Evolutionary conservation across 257 asterid genomes (phyloP).

Genomic region (Penstemon davidsonii): DNA sequence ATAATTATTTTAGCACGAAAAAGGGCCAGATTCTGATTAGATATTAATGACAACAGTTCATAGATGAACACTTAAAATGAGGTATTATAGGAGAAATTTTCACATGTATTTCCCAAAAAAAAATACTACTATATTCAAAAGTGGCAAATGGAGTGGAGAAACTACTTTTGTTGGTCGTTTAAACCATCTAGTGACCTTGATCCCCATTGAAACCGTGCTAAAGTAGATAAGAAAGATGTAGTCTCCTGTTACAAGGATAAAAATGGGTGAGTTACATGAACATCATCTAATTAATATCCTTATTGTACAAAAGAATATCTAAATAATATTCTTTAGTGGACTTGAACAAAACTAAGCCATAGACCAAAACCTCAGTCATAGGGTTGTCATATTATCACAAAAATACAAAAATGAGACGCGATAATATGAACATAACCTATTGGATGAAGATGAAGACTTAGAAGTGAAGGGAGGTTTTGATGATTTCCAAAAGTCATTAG

Average conservation of each 20-base stretch:
- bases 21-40: background rate
- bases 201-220: constrained; percentile 81
- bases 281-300: constrained; percentile 8
- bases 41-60: no score
- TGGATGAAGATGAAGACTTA: no score
- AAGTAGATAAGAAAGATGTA: constrained; percentile 59
- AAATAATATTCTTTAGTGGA: no score
- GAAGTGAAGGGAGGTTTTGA: no score
- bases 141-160: constrained; percentile 54
- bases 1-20: background rate
- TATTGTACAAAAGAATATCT: no score
- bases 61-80: background rate
- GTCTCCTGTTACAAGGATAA: constrained; percentile 46
- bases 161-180: constrained; percentile 33
- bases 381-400: no score
- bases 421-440: no score
- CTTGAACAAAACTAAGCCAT: no score
- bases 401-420: no score
- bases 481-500: no score
- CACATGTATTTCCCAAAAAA: background rate
- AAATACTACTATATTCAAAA: constrained; percentile 63
- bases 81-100: background rate
- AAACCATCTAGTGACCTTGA: constrained; percentile 47
- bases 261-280: background rate
- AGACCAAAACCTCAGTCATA: no score